Evolutionary conservation across 768 basidiomycete species (phyloP).

Genomic region (Tricholomella constricta): DNA sequence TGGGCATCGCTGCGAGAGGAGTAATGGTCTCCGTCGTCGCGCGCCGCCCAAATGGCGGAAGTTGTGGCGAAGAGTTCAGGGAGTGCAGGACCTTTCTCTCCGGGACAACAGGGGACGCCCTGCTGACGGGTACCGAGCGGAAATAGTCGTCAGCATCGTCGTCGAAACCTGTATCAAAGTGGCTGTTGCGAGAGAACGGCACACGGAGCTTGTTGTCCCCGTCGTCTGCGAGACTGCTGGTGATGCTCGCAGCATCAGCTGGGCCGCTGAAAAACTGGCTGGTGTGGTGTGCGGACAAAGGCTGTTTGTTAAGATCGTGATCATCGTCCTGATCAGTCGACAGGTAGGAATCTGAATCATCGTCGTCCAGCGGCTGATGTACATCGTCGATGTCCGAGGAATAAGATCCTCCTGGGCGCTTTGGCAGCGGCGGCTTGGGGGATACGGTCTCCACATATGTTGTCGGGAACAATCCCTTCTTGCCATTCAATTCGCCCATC

Average conservation of each 20-base stretch:
- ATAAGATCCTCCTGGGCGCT: conserved; percentile 16
- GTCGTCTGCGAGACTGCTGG: conserved; percentile 43
- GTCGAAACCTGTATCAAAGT: conserved; percentile 11
- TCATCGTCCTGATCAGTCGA: conserved; percentile 48
- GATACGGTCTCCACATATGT: conserved; percentile 64
- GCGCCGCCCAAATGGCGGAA: conserved; percentile 23
- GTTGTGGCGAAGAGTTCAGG: conserved; percentile 9
- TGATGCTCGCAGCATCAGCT: conserved; percentile 44
- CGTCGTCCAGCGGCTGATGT: conserved; percentile 1
- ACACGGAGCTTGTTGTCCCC: conserved; percentile 41
- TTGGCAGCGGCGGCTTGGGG: conserved; percentile 31
- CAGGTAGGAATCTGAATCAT: conserved; percentile 22
- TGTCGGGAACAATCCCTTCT: conserved; percentile 80
- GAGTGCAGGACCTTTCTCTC: conserved; percentile 5
- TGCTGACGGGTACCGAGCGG: conserved; percentile 7
- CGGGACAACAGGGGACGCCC: neutral
- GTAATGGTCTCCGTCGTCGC: conserved; percentile 22
- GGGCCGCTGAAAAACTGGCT: conserved; percentile 48
- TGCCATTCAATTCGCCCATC: conserved; percentile 76
- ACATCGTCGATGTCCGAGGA: neutral
- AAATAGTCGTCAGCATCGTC: conserved; percentile 19
- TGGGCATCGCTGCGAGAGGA: conserved; percentile 11
- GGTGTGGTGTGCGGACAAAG: conserved; percentile 37
- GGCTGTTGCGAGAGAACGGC: conserved; percentile 14
- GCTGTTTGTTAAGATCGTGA: conserved; percentile 46